Evolutionary conservation across 2,329 filamentous ascomycete species (phyloP).

Genomic region (Sarocladiaceae sp.): DNA sequence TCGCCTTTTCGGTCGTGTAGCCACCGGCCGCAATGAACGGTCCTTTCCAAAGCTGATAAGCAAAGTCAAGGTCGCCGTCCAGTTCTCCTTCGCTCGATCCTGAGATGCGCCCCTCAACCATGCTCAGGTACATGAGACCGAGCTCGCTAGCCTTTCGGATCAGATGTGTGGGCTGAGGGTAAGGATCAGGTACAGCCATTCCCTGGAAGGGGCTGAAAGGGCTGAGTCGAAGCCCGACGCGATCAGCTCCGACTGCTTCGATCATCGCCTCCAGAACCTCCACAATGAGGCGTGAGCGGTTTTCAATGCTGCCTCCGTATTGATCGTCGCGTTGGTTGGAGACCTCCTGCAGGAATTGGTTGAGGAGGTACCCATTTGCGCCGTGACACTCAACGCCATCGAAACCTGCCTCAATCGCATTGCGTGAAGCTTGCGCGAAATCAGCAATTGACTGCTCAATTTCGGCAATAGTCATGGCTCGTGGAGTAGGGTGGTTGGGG

Average conservation of each 20-base stretch:
- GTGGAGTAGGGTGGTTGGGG: conserved; percentile 48
- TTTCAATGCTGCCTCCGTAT: conserved; percentile 65
- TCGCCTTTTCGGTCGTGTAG: conserved; percentile 20
- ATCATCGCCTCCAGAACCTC: conserved; percentile 40
- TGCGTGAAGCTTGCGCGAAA: conserved; percentile 49
- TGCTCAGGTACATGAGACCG: conserved; percentile 56
- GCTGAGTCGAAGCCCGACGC: conserved; percentile 52
- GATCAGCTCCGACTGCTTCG: conserved; percentile 42
- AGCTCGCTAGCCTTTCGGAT: conserved; percentile 45
- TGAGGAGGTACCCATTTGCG: conserved; percentile 72
- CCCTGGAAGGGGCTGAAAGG: conserved; percentile 59
- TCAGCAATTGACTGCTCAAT: conserved; percentile 60
- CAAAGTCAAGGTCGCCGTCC: conserved; percentile 27
- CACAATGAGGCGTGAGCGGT: conserved; percentile 58
- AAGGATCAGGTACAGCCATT: conserved; percentile 59
- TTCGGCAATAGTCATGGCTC: conserved; percentile 61
- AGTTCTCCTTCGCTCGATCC: conserved; percentile 36
- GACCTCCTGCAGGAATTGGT: conserved; percentile 63
- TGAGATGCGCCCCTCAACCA: conserved; percentile 54
- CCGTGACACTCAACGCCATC: conserved; percentile 68
- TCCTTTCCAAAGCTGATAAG: conserved; percentile 26
- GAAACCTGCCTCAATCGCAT: conserved; percentile 60
- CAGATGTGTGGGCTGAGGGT: conserved; percentile 59
- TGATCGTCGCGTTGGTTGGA: conserved; percentile 61
- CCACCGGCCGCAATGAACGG: conserved; percentile 31